These are phyloP conservation scores for Skeletonema menzelii DNA, from an alignment of 108 stramenopile genomes.

Conservation along the genomic window DNA sequence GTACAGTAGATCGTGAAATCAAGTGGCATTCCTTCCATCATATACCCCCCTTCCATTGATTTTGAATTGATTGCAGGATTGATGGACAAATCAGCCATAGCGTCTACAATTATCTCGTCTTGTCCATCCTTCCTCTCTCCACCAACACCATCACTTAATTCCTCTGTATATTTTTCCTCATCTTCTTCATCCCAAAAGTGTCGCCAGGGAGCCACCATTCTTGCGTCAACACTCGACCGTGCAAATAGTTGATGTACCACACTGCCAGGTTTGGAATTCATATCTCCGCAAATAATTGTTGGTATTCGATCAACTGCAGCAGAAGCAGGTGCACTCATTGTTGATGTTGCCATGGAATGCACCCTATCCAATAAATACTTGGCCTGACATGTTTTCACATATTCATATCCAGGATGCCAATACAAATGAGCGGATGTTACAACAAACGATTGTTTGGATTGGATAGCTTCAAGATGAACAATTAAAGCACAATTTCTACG, in stretches of 20 bases:
- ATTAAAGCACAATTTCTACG: constrained; percentile 75
- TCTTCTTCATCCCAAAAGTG: constrained; percentile 27
- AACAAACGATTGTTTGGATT: constrained; percentile 37
- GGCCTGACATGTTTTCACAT: constrained; percentile 74
- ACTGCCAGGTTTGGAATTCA: constrained; percentile 75
- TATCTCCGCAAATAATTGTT: constrained; percentile 75
- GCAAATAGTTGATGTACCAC: constrained; percentile 69
- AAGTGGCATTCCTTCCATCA: neutral
- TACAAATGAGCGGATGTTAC: constrained; percentile 80
- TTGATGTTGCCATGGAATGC: constrained; percentile 23
- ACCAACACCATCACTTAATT: neutral
- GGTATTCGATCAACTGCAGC: constrained; percentile 8
- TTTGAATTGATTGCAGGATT: neutral
- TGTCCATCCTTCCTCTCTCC: constrained; percentile 27
- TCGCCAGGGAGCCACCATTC: constrained; percentile 78
- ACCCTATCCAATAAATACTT: constrained; percentile 70
- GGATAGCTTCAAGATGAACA: constrained; percentile 41
- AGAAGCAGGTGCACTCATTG: neutral
- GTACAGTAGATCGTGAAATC: neutral
- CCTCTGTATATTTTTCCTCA: constrained; percentile 33
- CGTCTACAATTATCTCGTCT: constrained; percentile 7
- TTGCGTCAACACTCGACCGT: constrained; percentile 63
- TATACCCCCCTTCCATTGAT: neutral
- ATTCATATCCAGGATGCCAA: constrained; percentile 87
- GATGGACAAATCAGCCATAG: neutral